Percentiles rank a stretch among this genome's conserved stretches.
phyloP scores from a whole-genome alignment of 2,329 filamentous ascomycete species.

The Diplodia intermedia region DNA sequence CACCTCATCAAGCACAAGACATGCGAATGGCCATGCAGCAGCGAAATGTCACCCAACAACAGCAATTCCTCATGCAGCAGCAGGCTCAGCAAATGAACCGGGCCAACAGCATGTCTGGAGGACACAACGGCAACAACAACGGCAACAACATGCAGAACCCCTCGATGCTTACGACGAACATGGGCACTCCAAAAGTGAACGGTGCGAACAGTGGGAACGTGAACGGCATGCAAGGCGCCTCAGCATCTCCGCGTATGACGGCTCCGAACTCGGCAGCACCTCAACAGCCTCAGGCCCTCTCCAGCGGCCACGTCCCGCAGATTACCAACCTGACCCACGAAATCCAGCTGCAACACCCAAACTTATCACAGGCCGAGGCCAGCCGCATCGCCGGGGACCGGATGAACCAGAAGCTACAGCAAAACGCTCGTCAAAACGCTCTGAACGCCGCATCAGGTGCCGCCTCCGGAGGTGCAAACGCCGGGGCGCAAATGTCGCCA shows the following conservation, averaged over 20 bases:
- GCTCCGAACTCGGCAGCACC: not conserved
- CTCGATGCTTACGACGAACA: conserved; percentile 18
- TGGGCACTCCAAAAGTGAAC: conserved; percentile 26
- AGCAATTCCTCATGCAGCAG: conserved; percentile 34
- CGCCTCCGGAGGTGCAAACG: conserved; percentile 11
- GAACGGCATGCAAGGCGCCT: conserved; percentile 29
- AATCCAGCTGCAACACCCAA: conserved; percentile 27
- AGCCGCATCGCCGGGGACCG: conserved; percentile 28
- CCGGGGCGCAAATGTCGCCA: conserved; percentile 16
- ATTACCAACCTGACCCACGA: conserved; percentile 31
- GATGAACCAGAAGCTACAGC: conserved; percentile 25
- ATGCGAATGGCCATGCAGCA: conserved; percentile 47
- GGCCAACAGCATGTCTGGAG: conserved; percentile 22
- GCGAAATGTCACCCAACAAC: conserved; percentile 42
- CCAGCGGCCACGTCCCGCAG: conserved; percentile 30
- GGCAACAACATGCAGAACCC: conserved; percentile 25
- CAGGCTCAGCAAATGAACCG: conserved; percentile 31
- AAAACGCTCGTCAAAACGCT: conserved; percentile 35
- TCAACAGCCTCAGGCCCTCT: conserved; percentile 32
- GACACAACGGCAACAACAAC: not conserved
- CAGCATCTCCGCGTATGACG: conserved; percentile 27
- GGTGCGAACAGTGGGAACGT: conserved; percentile 13
- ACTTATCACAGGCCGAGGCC: conserved; percentile 18
- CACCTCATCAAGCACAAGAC: conserved; percentile 51
- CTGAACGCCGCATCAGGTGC: conserved; percentile 44